Evolutionary conservation across 441 rosid genomes (phyloP).

Genomic region (Eruca vesicaria): DNA sequence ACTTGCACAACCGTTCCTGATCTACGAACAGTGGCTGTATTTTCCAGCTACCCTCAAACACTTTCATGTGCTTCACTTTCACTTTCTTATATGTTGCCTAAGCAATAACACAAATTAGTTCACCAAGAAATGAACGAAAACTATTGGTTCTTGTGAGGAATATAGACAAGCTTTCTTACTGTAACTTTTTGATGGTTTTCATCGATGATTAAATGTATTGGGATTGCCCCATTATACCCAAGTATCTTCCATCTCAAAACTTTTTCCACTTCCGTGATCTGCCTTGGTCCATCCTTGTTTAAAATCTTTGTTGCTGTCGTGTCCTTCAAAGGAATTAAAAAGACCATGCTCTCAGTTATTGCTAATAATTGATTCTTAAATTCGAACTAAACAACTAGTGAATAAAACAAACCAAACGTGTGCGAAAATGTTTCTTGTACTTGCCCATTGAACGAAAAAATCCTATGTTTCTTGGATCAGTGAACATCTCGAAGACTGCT

Average conservation of each 20-base stretch:
- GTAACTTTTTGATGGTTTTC: slow-evolving; percentile 61
- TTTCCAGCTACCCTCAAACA: slow-evolving; percentile 75
- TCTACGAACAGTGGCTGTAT: slow-evolving; percentile 64
- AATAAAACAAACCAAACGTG: neutral
- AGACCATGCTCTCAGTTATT: neutral
- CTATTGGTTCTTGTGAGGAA: neutral
- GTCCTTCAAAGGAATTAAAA: slow-evolving; percentile 40
- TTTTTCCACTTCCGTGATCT: slow-evolving; percentile 70
- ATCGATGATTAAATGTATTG: slow-evolving; percentile 66
- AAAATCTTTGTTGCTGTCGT: slow-evolving; percentile 59
- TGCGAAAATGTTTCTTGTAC: too few relatives aligned
- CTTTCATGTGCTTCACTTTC: slow-evolving; percentile 65
- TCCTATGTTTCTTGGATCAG: slow-evolving; percentile 39
- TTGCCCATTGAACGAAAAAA: neutral
- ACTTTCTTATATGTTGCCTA: slow-evolving; percentile 60
- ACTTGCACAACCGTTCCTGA: slow-evolving; percentile 50
- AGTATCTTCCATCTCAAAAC: slow-evolving; percentile 71
- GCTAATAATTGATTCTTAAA: neutral
- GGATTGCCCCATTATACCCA: slow-evolving; percentile 69
- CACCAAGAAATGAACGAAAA: neutral
- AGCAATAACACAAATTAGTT: neutral
- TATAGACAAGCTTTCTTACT: slow-evolving; percentile 31
- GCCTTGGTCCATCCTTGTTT: slow-evolving; percentile 65
- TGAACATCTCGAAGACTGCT: too few relatives aligned
- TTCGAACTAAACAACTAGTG: neutral